phyloP scores from a whole-genome alignment of 2,329 filamentous ascomycete genomes.

The Nemania sp. region DNA sequence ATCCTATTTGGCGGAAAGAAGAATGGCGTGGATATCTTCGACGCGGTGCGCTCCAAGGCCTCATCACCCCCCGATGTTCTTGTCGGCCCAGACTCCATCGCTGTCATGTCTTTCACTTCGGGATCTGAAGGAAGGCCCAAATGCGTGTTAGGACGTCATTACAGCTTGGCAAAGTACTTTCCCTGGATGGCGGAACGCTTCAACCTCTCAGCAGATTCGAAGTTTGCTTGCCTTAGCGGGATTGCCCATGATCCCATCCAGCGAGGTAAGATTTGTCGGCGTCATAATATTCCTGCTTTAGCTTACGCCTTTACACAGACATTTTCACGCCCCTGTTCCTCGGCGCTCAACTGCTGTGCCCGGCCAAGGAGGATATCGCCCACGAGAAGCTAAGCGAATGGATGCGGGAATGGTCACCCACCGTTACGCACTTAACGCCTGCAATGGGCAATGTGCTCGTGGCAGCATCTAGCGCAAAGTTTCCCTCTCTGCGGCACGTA shows the following conservation, averaged over 20 bases:
- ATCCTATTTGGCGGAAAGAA: conserved; percentile 74
- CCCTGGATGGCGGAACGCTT: conserved; percentile 94
- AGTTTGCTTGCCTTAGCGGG: conserved; percentile 85
- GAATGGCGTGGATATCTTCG: conserved; percentile 76
- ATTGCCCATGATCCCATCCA: conserved; percentile 82
- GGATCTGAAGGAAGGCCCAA: too few species aligned
- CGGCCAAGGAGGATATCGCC: conserved; percentile 83
- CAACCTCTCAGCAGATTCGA: conserved; percentile 64
- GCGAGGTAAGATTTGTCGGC: too few species aligned
- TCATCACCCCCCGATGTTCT: conserved; percentile 74
- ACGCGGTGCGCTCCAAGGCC: conserved; percentile 62
- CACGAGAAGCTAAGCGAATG: conserved; percentile 90
- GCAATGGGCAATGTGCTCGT: conserved; percentile 96
- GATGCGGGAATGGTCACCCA: conserved; percentile 81
- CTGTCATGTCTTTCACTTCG: too few species aligned
- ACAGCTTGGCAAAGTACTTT: conserved; percentile 86
- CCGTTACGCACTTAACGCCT: conserved; percentile 89
- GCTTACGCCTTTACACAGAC: too few species aligned
- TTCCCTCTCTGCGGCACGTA: conserved; percentile 79
- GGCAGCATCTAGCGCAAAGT: conserved; percentile 82
- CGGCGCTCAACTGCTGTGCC: conserved; percentile 82
- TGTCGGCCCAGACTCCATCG: conserved; percentile 91
- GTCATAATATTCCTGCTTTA: too few species aligned
- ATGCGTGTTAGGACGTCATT: conserved; percentile 89
- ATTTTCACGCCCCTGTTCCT: conserved; percentile 93